Conservation (phyloP, 768 basidiomycete species). For the Peribolospora kevripleyi region DNA sequence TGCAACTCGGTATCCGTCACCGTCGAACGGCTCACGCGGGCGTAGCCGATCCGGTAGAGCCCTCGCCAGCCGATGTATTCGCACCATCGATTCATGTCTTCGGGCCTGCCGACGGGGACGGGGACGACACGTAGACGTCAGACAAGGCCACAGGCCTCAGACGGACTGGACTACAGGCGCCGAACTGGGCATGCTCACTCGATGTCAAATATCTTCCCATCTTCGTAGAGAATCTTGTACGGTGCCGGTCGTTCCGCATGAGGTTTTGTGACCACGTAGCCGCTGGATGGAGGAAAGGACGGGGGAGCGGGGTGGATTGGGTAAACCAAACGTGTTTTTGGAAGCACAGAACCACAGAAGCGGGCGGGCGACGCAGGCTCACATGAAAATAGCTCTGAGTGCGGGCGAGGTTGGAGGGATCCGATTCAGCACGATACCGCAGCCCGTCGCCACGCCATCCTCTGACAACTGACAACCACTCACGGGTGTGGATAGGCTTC, state of each 20-base stretch:
- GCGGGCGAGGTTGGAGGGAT: neutral
- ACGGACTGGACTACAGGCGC: neutral
- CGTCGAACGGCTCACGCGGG: constrained; percentile 36
- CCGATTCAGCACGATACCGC: neutral
- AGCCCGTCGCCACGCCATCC: too few relatives aligned
- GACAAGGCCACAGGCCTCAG: neutral
- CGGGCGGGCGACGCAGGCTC: neutral
- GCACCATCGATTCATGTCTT: constrained; percentile 32
- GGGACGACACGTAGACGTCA: too few relatives aligned
- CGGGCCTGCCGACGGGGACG: neutral
- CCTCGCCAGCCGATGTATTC: constrained; percentile 75
- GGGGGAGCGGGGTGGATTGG: neutral
- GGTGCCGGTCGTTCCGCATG: constrained; percentile 41
- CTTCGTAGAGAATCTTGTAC: constrained; percentile 48
- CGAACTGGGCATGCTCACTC: constrained; percentile 23
- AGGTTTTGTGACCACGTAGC: constrained; percentile 50
- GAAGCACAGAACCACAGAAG: neutral
- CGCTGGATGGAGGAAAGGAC: neutral
- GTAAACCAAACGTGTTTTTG: neutral
- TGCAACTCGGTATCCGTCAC: constrained; percentile 82
- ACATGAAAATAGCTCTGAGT: constrained; percentile 38
- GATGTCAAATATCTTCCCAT: constrained; percentile 56
- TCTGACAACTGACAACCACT: neutral
- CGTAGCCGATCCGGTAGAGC: constrained; percentile 47
- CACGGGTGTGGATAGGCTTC: constrained; percentile 31